Evolutionary conservation across 495 filamentous ascomycete species (phyloP).

Genomic region (Penicillium coprophilum): DNA sequence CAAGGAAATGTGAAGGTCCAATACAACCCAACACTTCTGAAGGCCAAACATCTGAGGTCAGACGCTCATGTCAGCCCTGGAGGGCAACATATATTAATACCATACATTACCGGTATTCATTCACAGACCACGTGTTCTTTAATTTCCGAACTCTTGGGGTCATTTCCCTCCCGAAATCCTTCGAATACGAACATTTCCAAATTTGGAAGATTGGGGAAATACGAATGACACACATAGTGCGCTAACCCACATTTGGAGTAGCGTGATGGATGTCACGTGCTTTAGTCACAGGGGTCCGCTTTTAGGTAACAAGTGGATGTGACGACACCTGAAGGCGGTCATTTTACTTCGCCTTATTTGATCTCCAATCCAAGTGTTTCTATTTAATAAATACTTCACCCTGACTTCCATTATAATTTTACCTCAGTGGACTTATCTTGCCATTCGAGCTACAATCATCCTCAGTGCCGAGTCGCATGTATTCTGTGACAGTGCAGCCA

Average conservation of each 20-base stretch:
- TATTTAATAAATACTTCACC: not conserved
- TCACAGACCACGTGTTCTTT: not conserved
- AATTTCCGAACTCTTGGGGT: not conserved
- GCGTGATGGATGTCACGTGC: conserved; percentile 1
- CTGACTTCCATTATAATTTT: not conserved
- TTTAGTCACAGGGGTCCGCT: not conserved
- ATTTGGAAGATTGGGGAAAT: too few relatives aligned
- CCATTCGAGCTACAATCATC: not conserved
- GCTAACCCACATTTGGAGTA: not conserved
- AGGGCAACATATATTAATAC: too few relatives aligned
- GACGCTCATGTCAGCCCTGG: not conserved
- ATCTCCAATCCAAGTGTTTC: not conserved
- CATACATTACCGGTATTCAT: too few relatives aligned
- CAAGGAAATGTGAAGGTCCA: not conserved
- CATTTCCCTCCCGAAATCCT: not conserved
- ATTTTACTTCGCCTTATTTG: not conserved
- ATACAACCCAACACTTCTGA: not conserved
- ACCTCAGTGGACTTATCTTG: not conserved
- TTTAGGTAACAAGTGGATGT: conserved; percentile 3
- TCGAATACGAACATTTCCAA: not conserved
- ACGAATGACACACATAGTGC: not conserved
- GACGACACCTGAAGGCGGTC: conserved; percentile 4
- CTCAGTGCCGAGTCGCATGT: not conserved
- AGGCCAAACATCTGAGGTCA: not conserved
- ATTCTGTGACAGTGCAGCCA: not conserved